phyloP scores from a whole-genome alignment of 2,329 filamentous ascomycete species.

The Albophoma yamanashiensis region DNA sequence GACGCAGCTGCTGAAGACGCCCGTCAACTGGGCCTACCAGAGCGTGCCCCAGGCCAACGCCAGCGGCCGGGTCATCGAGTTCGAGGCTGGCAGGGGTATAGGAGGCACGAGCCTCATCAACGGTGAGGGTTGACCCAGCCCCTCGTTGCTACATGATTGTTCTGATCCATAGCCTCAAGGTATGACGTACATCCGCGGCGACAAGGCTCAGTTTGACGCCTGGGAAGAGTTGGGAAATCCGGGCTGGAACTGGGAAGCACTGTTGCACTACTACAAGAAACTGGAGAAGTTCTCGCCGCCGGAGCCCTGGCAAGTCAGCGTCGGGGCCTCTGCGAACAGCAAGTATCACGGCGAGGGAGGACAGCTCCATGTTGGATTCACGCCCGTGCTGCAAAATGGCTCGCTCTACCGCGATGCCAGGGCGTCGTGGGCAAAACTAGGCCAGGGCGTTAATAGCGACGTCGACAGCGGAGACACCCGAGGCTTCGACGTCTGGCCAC shows the following conservation, averaged over 20 bases:
- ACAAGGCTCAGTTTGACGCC: conserved; percentile 28
- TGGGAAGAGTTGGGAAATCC: conserved; percentile 32
- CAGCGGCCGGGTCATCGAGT: conserved; percentile 19
- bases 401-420: conserved; percentile 16
- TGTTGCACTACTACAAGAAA: conserved; percentile 36
- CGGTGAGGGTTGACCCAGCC: conserved; percentile 11
- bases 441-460: conserved; percentile 23
- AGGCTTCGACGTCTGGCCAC: conserved; percentile 26
- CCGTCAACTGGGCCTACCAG: conserved; percentile 23
- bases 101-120: conserved; percentile 30
- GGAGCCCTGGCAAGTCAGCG: conserved; percentile 17
- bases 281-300: conserved; percentile 25
- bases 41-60: conserved; percentile 19
- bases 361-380: conserved; percentile 24
- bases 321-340: conserved; percentile 23
- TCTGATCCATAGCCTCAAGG: conserved; percentile 11
- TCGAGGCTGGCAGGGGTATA: conserved; percentile 24
- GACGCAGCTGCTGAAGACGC: conserved; percentile 12
- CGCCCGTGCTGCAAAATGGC: conserved; percentile 20
- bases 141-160: background rate
- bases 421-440: conserved; percentile 21
- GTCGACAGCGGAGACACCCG: conserved; percentile 25
- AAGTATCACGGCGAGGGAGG: conserved; percentile 24
- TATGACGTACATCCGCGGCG: conserved; percentile 35
- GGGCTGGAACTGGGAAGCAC: conserved; percentile 32